Evolutionary conservation across 129 eudicot genomes (phyloP).

Genomic region (Rutidosis leptorrhynchoides): DNA sequence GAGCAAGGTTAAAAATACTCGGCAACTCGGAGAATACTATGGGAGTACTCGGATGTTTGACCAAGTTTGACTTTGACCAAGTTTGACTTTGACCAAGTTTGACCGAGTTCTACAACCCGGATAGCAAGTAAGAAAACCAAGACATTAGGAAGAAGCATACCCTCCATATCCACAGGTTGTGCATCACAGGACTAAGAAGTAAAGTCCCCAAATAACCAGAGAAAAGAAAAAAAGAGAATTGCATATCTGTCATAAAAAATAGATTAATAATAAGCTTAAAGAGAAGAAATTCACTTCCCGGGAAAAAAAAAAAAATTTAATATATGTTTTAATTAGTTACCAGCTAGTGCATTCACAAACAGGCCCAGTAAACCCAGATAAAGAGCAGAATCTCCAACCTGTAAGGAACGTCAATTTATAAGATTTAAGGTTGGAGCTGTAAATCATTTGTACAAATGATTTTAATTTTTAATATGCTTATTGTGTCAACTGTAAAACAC

Average conservation of each 20-base stretch:
- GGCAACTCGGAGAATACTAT: too few relatives aligned
- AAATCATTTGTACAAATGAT: not conserved
- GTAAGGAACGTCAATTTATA: constrained; percentile 13
- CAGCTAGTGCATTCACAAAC: constrained; percentile 87
- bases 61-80: too few relatives aligned
- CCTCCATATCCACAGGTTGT: constrained; percentile 99
- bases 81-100: too few relatives aligned
- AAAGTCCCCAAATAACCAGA: constrained; percentile 86
- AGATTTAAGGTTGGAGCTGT: not conserved
- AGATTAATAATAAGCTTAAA: not conserved
- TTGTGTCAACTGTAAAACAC: constrained; percentile 1
- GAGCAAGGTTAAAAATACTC: too few relatives aligned
- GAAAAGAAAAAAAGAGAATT: constrained; percentile 83
- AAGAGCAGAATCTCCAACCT: constrained; percentile 93
- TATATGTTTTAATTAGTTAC: constrained; percentile 25
- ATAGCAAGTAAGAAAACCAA: constrained; percentile 15
- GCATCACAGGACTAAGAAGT: constrained; percentile 95
- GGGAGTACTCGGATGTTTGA: too few relatives aligned
- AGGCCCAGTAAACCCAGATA: constrained; percentile 73
- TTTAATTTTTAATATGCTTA: not conserved
- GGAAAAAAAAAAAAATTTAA: not conserved
- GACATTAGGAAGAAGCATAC: constrained; percentile 39
- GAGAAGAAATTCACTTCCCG: not conserved
- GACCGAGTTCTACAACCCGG: too few relatives aligned
- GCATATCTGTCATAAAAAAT: constrained; percentile 68